These are phyloP conservation scores for Chenopodium formosanum DNA, from an alignment of 148 eudicot species.

Conservation along the genomic window DNA sequence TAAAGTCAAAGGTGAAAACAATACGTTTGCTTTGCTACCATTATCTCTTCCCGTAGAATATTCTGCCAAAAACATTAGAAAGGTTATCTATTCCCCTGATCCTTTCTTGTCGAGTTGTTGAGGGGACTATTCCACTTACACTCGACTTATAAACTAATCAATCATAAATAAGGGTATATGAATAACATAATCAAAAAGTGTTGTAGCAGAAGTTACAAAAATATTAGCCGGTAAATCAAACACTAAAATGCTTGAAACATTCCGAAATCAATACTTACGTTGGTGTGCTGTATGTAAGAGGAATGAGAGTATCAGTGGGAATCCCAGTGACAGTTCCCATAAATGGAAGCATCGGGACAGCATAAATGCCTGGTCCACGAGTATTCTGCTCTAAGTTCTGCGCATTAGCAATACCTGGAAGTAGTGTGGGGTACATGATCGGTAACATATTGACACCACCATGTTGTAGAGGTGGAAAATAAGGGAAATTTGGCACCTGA, in stretches of 20 bases:
- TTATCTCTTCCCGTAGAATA: neutral
- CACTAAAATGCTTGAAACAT: neutral
- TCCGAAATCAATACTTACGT: constrained; percentile 53
- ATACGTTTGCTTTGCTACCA: neutral
- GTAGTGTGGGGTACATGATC: constrained; percentile 67
- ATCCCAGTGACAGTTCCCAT: constrained; percentile 60
- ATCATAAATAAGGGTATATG: neutral
- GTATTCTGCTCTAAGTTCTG: constrained; percentile 66
- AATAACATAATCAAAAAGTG: neutral
- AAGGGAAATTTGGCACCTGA: constrained; percentile 42
- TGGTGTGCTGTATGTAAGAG: constrained; percentile 82
- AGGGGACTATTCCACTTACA: neutral
- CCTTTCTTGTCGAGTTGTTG: neutral
- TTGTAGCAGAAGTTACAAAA: neutral
- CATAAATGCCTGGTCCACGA: constrained; percentile 91
- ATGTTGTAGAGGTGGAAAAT: constrained; percentile 41
- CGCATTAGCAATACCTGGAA: constrained; percentile 50
- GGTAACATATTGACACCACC: constrained; percentile 61
- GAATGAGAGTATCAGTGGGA: constrained; percentile 77
- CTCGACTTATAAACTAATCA: neutral
- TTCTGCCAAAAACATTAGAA: neutral
- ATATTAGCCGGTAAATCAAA: neutral
- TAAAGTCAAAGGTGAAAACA: neutral
- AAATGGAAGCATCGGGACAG: constrained; percentile 68
- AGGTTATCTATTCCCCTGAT: neutral